Base-by-base conservation (phyloP, 1,139 yeast species). In the Zygoascus sp. region DNA sequence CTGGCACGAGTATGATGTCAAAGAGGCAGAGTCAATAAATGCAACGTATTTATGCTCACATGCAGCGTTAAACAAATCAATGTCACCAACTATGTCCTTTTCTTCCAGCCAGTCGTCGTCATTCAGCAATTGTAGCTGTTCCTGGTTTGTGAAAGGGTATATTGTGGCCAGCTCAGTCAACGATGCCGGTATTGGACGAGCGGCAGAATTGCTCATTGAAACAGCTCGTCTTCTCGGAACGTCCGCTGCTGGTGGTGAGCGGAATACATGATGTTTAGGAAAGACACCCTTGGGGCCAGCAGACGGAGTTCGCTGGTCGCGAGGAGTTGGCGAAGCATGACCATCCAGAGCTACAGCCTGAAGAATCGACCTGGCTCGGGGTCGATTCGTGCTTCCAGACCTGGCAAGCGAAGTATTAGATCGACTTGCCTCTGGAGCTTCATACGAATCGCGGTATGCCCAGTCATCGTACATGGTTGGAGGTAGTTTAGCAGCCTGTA, bases 401-500 rank as follows among this genome's bases (percentile, higher is more conserved):
- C 27, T 9, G 6, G 15, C 23, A 7, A 17, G 22, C 17, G 22
- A 10, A 42, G 46, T 16, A 13, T 46, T 27, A 36, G 37, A 32
- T 19, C 46, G 11, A 19, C 40, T 40, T 22, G 50, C 28, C 41
- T 46, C 34, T 30, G 52, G 30, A 45, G 52, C 46, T 46, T 49
- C 48, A 53, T 57, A 50, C 15, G 40, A n/a, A 30, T 36, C 48
- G 42, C 60, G 58, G 42, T 60, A 61, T 39, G 64, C 64, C 66
- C 66, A 62, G 39, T 62, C 66, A 52, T 62, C 66, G 49, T 58
- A 60, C 66, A 62, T 61, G 30, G 27, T 43, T 25, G 28, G n/a
- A 6, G 9, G 8, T 25, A n/a, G n/a, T n/a, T n/a, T n/a, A n/a
- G 32, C 13, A 2, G 20, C 11, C 27, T 23, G 27, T 7, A 23